Evolutionary conservation across 257 asterid species (phyloP), one percentile per base, ranked within the genome.

Genomic region (Nicotiana sylvestris): DNA sequence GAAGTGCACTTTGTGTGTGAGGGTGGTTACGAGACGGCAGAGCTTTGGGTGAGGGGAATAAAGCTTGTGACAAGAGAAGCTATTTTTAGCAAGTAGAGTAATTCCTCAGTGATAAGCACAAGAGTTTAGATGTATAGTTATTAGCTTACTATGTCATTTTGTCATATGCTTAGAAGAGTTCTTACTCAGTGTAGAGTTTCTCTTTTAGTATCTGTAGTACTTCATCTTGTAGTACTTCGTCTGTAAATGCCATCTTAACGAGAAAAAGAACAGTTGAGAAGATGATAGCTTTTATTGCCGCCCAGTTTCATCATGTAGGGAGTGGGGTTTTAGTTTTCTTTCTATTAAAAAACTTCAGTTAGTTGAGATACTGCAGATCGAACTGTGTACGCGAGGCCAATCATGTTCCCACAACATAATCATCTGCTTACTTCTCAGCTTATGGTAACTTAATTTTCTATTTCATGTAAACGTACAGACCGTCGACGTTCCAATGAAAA

Each of bases 1-100:
- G 97, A 90, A 86, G 85, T 92, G 85, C 97, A 93, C 86, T 93
- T 93, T 81, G 91, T 86, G 82, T 90, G 95, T 65, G 92, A 90
- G 39, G 97, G 93, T 55, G 97, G 95, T n/a, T 16, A 21, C 57
- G 97, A 92, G 83, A 89, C 81, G 85, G 90, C 91, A 8, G 85
- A 85, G 80, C 53, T 90, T 76, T 88, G 93, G 90, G 91, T 87
- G 60, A 89, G 88, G 65, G 93, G 90, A 21, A 87, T 90, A 76
- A 84, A 81, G 70, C 89, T 88, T 27, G 80, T 88, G 61, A 90
- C 91, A 6, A 78, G 84, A 43, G 83, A 83, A 16, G 82, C 87
- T 65, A 78, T 53, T 61, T 84, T 82, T 57, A 68, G 78, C 12
- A 15, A 78, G 67, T 80, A 65, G 81, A 17, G 67, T 76, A 29